Percentiles rank a stretch among this genome's conserved stretches.
These are phyloP conservation scores for Anisodus tanguticus DNA, from an alignment of 257 asterid genomes.

Conservation along the genomic window DNA sequence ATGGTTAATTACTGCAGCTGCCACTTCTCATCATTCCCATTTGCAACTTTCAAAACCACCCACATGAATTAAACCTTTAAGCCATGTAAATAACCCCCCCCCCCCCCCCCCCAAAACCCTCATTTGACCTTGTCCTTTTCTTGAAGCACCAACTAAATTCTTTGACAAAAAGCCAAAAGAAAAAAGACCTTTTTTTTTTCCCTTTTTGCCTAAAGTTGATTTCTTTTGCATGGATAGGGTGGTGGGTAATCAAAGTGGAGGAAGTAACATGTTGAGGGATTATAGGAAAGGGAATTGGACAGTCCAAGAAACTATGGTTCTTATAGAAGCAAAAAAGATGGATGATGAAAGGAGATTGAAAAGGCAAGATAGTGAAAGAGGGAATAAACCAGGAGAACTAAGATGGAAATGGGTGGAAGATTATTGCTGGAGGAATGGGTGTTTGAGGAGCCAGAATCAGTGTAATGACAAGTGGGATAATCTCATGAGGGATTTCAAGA, in stretches of 20 bases:
- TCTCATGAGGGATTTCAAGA: conserved; percentile 94
- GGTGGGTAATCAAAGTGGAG: conserved; percentile 46
- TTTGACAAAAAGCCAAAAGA: not conserved
- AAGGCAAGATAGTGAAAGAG: conserved; percentile 51
- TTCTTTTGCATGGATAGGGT: conserved; percentile 53
- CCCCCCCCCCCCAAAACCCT: not conserved
- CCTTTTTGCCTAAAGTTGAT: conserved; percentile 21
- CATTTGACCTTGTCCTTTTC: conserved; percentile 6
- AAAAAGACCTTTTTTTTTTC: not conserved
- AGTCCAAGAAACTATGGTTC: conserved; percentile 76
- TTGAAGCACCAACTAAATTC: not conserved
- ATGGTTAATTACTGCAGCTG: not conserved
- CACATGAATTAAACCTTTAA: conserved; percentile 19
- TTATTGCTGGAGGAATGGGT: conserved; percentile 78
- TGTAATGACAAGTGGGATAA: conserved; percentile 98
- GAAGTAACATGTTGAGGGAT: conserved; percentile 52
- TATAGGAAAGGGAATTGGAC: conserved; percentile 97
- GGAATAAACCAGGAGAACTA: conserved; percentile 73
- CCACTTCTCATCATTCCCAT: conserved; percentile 7
- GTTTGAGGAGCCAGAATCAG: conserved; percentile 89
- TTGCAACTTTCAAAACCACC: conserved; percentile 16
- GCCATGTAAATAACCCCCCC: not conserved
- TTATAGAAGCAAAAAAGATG: conserved; percentile 86
- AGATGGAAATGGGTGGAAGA: conserved; percentile 99
- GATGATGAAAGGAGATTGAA: conserved; percentile 84